Percentiles rank a stretch among this genome's conserved stretches.
Evolutionary conservation across 2,329 filamentous ascomycete species (phyloP).

Genomic region (Xylariaceae sp.): DNA sequence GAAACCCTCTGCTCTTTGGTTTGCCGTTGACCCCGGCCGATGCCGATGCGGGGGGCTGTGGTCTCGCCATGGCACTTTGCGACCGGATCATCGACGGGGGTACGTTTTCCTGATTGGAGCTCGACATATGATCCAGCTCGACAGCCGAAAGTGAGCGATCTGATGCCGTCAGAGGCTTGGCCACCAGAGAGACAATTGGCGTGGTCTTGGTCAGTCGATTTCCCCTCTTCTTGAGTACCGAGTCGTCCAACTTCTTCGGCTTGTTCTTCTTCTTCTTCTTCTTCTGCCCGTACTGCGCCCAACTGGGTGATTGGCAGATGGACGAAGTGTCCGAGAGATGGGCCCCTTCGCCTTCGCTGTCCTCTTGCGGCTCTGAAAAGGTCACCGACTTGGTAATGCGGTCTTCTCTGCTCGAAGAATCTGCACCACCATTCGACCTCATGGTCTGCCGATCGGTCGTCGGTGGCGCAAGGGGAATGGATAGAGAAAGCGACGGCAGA

Average conservation of each 20-base stretch:
- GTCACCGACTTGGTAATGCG: constrained; percentile 40
- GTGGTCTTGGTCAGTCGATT: constrained; percentile 40
- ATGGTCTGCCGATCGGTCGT: constrained; percentile 21
- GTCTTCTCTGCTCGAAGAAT: constrained; percentile 22
- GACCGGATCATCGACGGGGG: constrained; percentile 12
- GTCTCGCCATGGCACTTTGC: constrained; percentile 21
- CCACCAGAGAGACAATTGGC: constrained; percentile 19
- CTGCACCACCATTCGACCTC: constrained; percentile 18
- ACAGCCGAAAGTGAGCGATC: constrained; percentile 28
- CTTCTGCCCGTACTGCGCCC: constrained; percentile 55
- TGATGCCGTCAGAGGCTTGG: constrained; percentile 26
- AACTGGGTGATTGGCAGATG: constrained; percentile 61
- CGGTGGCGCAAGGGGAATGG: constrained; percentile 26
- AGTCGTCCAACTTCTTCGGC: constrained; percentile 41
- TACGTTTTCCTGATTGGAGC: constrained; percentile 18
- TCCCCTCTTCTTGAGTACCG: constrained; percentile 35
- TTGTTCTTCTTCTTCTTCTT: constrained; percentile 51
- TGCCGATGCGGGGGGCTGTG: constrained; percentile 5
- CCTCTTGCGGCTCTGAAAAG: constrained; percentile 35
- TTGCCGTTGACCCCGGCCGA: constrained; percentile 20
- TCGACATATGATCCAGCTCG: constrained; percentile 22
- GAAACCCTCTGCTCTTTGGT: constrained; percentile 29
- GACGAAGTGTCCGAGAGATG: constrained; percentile 44
- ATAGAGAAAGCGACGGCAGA: constrained; percentile 33
- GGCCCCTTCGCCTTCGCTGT: constrained; percentile 30